Evolutionary conservation across 768 basidiomycete genomes (phyloP).

Genomic region (Boletus reticulatus): DNA sequence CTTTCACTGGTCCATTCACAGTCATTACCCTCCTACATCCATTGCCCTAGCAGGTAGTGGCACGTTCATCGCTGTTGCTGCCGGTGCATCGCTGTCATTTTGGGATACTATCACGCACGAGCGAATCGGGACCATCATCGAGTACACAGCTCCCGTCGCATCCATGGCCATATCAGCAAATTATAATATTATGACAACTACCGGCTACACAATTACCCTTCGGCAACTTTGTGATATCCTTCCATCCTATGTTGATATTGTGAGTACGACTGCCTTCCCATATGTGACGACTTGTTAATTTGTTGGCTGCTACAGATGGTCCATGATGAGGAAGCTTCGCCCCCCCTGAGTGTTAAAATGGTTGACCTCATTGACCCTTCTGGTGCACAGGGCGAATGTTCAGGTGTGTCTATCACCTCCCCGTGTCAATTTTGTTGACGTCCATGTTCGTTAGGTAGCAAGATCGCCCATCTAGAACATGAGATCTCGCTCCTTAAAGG

Average conservation of each 20-base stretch:
- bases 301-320: not conserved
- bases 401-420: not conserved
- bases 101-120: not conserved
- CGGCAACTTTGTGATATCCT: not conserved
- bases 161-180: constrained; percentile 2
- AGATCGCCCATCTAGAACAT: not conserved
- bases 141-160: not conserved
- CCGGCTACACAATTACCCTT: not conserved
- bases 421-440: not conserved
- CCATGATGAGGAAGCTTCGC: not conserved
- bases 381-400: not conserved
- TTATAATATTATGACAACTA: not conserved
- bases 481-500: not conserved
- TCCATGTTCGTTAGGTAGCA: not conserved
- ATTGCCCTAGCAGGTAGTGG: not conserved
- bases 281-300: not conserved
- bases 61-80: not conserved
- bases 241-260: not conserved
- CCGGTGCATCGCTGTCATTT: not conserved
- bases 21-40: not conserved
- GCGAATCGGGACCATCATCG: not conserved
- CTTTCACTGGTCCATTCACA: not conserved
- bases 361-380: not conserved
- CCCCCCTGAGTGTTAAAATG: not conserved
- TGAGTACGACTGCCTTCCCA: not conserved